Evolutionary conservation across 2,329 filamentous ascomycete genomes (phyloP).

Genomic region (Neopestalotiopsis sp.): DNA sequence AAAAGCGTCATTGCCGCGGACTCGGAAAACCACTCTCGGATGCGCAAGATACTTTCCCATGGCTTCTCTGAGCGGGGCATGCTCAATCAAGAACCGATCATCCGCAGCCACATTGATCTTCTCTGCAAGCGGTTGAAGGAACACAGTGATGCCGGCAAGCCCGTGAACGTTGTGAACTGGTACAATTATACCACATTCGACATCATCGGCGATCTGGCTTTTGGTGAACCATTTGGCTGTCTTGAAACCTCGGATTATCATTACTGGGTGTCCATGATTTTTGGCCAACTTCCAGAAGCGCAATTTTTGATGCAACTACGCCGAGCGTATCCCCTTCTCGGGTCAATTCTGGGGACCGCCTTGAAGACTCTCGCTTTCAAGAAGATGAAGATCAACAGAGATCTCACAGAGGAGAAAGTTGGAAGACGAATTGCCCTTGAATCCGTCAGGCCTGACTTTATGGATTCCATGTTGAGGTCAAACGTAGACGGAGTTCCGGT

Average conservation of each 20-base stretch:
- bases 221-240: slow-evolving; percentile 26
- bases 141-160: not conserved
- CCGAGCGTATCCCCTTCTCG: not conserved
- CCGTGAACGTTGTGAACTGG: slow-evolving; percentile 24
- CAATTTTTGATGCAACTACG: not conserved
- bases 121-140: slow-evolving; percentile 24
- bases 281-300: slow-evolving; percentile 9
- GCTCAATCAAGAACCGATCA: slow-evolving; percentile 27
- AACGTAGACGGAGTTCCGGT: too few relatives aligned
- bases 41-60: slow-evolving; percentile 23
- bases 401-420: not conserved
- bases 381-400: not conserved
- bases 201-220: slow-evolving; percentile 28
- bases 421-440: not conserved
- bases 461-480: too few relatives aligned
- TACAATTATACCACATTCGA: slow-evolving; percentile 30
- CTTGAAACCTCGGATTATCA: slow-evolving; percentile 23
- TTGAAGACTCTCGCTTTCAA: not conserved
- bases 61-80: slow-evolving; percentile 28
- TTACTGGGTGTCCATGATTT: slow-evolving; percentile 26
- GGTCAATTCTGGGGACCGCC: not conserved
- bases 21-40: not conserved
- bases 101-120: slow-evolving; percentile 27
- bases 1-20: not conserved
- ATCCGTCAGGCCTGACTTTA: too few relatives aligned